These are phyloP conservation scores for Leersia perrieri DNA, from an alignment of 176 grass and related monocot genomes.

Conservation along the genomic window DNA sequence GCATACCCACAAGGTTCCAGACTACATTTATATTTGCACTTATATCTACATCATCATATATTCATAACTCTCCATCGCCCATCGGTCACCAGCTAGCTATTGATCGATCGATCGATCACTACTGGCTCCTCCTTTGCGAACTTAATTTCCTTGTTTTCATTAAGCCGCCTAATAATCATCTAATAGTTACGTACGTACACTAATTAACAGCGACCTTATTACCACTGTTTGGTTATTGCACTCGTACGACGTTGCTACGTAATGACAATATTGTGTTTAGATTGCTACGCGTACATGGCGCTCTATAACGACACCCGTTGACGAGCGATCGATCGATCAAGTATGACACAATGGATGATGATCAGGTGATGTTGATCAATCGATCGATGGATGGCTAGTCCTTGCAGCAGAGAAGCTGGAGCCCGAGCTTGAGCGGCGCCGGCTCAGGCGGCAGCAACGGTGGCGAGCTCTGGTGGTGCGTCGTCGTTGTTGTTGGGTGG, in stretches of 20 bases:
- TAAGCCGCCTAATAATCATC: neutral
- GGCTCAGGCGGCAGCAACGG: slow-evolving; percentile 16
- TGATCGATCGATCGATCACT: neutral
- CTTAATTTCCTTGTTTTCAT: neutral
- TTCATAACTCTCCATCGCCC: neutral
- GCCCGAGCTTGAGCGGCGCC: slow-evolving; percentile 49
- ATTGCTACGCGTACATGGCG: neutral
- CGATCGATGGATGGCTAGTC: slow-evolving; percentile 61
- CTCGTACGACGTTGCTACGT: slow-evolving; percentile 14
- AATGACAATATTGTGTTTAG: neutral
- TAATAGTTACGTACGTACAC: slow-evolving; percentile 9
- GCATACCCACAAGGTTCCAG: slow-evolving; percentile 34
- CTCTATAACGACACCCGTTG: neutral
- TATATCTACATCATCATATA: slow-evolving; percentile 39
- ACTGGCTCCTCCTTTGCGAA: neutral
- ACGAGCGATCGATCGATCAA: neutral
- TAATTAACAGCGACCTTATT: slow-evolving; percentile 23
- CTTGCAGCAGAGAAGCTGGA: slow-evolving; percentile 70
- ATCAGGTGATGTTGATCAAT: neutral
- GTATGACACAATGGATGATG: neutral
- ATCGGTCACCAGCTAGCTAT: neutral
- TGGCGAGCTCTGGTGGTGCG: neutral
- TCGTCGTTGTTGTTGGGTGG: slow-evolving; percentile 38
- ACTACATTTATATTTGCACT: slow-evolving; percentile 52
- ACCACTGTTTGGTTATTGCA: slow-evolving; percentile 20